Evolutionary conservation across 768 basidiomycete species (phyloP).

Genomic region (Cystobasidium tubakii): DNA sequence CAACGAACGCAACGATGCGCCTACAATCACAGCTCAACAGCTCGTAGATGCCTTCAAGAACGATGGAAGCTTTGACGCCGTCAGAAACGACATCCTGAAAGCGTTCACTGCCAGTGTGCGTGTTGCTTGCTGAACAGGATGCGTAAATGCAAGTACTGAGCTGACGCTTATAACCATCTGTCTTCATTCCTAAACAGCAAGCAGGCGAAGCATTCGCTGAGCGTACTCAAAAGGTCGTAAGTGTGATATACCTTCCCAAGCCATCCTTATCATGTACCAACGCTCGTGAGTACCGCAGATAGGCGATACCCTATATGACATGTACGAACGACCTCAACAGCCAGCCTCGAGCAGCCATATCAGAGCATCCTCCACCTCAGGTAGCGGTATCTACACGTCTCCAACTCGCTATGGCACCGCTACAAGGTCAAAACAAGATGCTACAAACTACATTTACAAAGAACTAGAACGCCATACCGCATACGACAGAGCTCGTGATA

Average conservation of each 20-base stretch:
- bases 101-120: slow-evolving; percentile 9
- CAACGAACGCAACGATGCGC: neutral
- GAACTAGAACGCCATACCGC: slow-evolving; percentile 13
- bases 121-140: too few relatives aligned
- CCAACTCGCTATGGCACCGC: neutral
- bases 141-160: too few relatives aligned
- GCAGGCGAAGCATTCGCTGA: neutral
- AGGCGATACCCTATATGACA: neutral
- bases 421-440: neutral
- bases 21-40: slow-evolving; percentile 1
- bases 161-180: neutral
- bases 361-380: neutral
- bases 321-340: neutral
- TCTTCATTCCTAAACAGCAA: neutral
- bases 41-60: slow-evolving; percentile 24
- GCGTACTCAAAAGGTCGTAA: slow-evolving; percentile 1
- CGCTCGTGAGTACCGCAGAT: neutral
- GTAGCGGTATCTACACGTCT: neutral
- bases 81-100: slow-evolving; percentile 1
- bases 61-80: slow-evolving; percentile 14
- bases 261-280: too few relatives aligned
- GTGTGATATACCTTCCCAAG: too few relatives aligned
- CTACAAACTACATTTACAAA: neutral
- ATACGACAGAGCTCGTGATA: slow-evolving; percentile 6
- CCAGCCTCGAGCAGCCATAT: neutral